Evolutionary conservation across 2,329 filamentous ascomycete genomes (phyloP).

Genomic region (Leptographium wingfieldii): DNA sequence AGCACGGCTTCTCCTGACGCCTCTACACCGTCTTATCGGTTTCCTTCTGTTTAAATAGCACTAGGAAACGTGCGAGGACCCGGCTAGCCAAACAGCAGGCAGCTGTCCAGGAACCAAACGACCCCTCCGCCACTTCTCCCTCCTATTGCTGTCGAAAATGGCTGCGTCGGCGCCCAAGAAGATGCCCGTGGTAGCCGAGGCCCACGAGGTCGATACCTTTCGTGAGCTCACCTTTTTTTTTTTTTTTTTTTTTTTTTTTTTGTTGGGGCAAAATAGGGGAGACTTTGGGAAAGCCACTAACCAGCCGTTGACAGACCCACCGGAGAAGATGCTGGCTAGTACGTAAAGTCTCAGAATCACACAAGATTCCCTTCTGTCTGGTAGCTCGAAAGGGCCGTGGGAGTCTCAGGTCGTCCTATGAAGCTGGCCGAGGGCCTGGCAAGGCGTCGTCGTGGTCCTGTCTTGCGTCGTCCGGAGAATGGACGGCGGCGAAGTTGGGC

Average conservation of each 20-base stretch:
- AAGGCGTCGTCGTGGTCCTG: not conserved
- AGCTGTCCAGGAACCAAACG: not conserved
- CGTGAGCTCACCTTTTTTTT: conserved; percentile 31
- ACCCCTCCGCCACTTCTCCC: not conserved
- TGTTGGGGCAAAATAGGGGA: conserved; percentile 6
- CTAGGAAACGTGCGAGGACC: not conserved
- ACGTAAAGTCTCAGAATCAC: conserved; percentile 22
- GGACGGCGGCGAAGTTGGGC: not conserved
- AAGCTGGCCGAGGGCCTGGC: not conserved
- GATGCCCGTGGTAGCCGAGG: conserved; percentile 55
- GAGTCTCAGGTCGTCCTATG: not conserved
- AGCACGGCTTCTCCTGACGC: not conserved
- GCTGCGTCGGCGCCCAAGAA: conserved; percentile 29
- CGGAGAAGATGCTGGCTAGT: conserved; percentile 56
- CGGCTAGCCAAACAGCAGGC: not conserved
- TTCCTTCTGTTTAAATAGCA: not conserved
- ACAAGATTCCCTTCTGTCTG: not conserved
- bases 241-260: conserved; percentile 1
- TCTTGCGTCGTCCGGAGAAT: not conserved
- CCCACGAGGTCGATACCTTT: conserved; percentile 64
- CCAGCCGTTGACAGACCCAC: conserved; percentile 36
- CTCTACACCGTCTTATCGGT: not conserved
- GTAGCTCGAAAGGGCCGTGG: not conserved
- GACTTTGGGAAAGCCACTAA: conserved; percentile 6
- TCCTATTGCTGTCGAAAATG: conserved; percentile 23